Evolutionary conservation across 1,284 basidiomycete species (phyloP).

Genomic region (Meripilus lineatus): DNA sequence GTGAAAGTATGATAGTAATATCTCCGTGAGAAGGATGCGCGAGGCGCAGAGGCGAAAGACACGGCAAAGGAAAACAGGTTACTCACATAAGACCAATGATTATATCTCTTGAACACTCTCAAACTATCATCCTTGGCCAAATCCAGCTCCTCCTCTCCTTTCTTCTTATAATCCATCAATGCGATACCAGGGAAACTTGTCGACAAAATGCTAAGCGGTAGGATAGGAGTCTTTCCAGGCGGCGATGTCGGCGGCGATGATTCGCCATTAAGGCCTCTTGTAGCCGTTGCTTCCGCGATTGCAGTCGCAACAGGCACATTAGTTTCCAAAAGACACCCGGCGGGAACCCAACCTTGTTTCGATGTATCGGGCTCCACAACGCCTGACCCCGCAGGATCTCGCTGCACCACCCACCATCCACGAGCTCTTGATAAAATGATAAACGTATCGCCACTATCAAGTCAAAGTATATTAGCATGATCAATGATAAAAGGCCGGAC

Average conservation of each 20-base stretch:
- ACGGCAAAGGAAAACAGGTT: constrained; percentile 6
- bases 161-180: constrained; percentile 92
- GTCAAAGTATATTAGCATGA: constrained; percentile 7
- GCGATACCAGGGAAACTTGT: constrained; percentile 93
- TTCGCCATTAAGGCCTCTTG: constrained; percentile 34
- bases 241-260: constrained; percentile 36
- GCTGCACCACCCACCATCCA: constrained; percentile 99
- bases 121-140: constrained; percentile 83
- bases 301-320: constrained; percentile 74
- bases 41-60: too few species aligned
- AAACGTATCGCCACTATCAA: constrained; percentile 77
- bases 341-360: constrained; percentile 86
- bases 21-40: too few species aligned
- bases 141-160: constrained; percentile 85
- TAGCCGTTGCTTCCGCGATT: constrained; percentile 70
- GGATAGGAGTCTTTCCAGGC: constrained; percentile 63
- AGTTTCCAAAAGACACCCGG: constrained; percentile 93
- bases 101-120: constrained; percentile 95
- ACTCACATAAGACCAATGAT: constrained; percentile 90
- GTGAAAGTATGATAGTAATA: too few species aligned
- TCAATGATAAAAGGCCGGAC: constrained; percentile 1
- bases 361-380: constrained; percentile 68
- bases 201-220: constrained; percentile 85
- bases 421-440: constrained; percentile 91
- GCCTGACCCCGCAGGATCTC: constrained; percentile 84